Evolutionary conservation across 1,139 yeast genomes (phyloP), one percentile per base, ranked within the genome.

Genomic region (Lodderomyces theae): DNA sequence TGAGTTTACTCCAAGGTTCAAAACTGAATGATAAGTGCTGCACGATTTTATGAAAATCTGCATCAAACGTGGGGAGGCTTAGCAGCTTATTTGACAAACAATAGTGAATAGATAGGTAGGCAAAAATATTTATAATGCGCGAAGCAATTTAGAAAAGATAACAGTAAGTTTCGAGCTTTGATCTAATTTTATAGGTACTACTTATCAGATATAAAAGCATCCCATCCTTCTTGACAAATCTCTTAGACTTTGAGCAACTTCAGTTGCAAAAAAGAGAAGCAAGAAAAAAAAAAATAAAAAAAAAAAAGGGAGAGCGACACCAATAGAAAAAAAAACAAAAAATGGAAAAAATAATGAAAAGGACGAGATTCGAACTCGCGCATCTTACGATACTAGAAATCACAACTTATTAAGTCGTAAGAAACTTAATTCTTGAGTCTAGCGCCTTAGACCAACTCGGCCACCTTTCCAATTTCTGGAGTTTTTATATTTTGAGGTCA

Each of bases 1-100:
- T 82, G 1, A 82, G 89, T 57, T 65, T 85, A 44, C 54, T 71
- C 39, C 62, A 61, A 31, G 56, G 56, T 30, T 18, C 26, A 11
- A 62, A 61, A 42, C 53, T 60, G 4, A 51, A 51, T 37, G 53
- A 45, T 42, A 49, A 61, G 4, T 71, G 77, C 47, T 71, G 77
- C 51, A 51, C 57, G 2, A 63, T 69, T 35, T 46, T 65, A 44
- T 66, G 51, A 46, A 21, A 18, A 21, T 19, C 22, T 19, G 8
- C 22, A 19, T 19, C 5, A 37, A n/a, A 4, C 11, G 23, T 13
- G 15, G 17, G 8, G n/a, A 23, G 23, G 8, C 5, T 21, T 9
- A 9, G 26, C 8, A 11, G 26, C 11, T 10, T 9, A 10, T 11
- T 7, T 23, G 26, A 12, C 23, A 23, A 10, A 6, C 26, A 23